These are phyloP conservation scores for Linnemannia hyalina DNA, from an alignment of 192 early-diverging fungal species.

Conservation along the genomic window DNA sequence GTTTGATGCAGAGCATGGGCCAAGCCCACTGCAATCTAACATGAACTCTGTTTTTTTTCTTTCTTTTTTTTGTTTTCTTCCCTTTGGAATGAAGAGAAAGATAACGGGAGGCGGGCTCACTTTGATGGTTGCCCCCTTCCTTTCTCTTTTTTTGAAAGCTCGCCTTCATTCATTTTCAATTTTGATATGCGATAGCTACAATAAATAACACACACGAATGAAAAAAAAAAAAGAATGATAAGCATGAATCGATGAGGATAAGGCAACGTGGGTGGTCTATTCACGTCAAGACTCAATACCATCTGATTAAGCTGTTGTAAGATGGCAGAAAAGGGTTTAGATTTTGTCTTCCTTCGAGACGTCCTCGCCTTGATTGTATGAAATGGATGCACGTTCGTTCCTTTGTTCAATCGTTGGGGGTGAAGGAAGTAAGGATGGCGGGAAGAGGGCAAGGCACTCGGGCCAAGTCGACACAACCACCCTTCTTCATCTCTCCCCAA, in stretches of 20 bases:
- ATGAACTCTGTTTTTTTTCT: background rate
- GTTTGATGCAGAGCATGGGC: slow-evolving; percentile 5
- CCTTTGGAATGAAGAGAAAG: background rate
- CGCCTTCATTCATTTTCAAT: background rate
- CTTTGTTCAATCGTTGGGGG: background rate
- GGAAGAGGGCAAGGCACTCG: background rate
- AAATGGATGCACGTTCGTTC: background rate
- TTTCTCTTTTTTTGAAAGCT: background rate
- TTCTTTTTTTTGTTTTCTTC: background rate
- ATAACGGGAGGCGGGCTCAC: slow-evolving; percentile 1
- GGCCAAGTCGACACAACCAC: background rate
- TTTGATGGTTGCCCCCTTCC: background rate
- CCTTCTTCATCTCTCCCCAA: background rate
- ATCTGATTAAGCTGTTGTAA: background rate
- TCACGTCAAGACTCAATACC: background rate
- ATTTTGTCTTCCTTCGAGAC: background rate
- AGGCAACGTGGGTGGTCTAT: too few species aligned
- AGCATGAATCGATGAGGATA: background rate
- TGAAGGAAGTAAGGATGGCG: background rate
- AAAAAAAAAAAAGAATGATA: background rate
- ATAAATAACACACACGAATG: background rate
- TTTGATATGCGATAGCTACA: background rate
- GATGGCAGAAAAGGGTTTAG: background rate
- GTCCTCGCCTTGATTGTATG: background rate
- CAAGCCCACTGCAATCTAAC: background rate